Evolutionary conservation across 2,329 filamentous ascomycete species (phyloP).

Genomic region (Fusarium globosum): DNA sequence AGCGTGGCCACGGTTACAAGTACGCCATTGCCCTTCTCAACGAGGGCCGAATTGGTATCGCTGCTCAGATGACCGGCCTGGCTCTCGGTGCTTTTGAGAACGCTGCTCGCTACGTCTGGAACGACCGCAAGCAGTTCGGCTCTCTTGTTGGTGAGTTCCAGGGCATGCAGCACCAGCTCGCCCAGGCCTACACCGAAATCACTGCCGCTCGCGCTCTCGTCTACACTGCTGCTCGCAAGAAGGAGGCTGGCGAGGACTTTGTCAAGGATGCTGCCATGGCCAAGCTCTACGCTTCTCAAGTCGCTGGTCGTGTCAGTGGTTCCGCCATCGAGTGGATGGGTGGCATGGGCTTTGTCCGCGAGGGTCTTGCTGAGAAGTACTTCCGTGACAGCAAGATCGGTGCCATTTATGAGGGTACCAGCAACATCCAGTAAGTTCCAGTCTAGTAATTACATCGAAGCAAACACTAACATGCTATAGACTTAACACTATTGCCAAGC

Average conservation of each 20-base stretch:
- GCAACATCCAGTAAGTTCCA: slow-evolving; percentile 73
- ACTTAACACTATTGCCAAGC: slow-evolving; percentile 72
- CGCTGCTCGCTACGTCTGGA: slow-evolving; percentile 93
- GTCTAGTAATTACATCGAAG: neutral
- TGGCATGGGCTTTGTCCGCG: slow-evolving; percentile 97
- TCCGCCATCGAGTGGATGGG: slow-evolving; percentile 99
- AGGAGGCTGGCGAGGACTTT: slow-evolving; percentile 96
- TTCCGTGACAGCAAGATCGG: slow-evolving; percentile 99
- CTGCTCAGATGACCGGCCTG: slow-evolving; percentile 97
- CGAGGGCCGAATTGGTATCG: slow-evolving; percentile 97
- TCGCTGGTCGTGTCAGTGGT: slow-evolving; percentile 86
- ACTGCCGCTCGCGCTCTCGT: slow-evolving; percentile 89
- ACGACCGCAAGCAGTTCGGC: slow-evolving; percentile 97
- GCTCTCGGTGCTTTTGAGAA: slow-evolving; percentile 96
- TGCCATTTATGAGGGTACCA: slow-evolving; percentile 94
- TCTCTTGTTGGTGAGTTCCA: slow-evolving; percentile 95
- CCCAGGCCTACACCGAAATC: slow-evolving; percentile 95
- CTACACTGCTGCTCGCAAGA: slow-evolving; percentile 96
- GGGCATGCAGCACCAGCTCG: slow-evolving; percentile 99
- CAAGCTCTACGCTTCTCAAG: slow-evolving; percentile 93
- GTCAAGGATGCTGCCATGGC: slow-evolving; percentile 98
- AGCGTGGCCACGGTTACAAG: slow-evolving; percentile 95
- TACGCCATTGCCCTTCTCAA: slow-evolving; percentile 95
- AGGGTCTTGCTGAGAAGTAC: slow-evolving; percentile 97
- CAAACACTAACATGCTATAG: slow-evolving; percentile 49